Evolutionary conservation across 2,329 filamentous ascomycete species (phyloP), one percentile per base, ranked within the genome.

Genomic region (Sarocladiaceae sp.): DNA sequence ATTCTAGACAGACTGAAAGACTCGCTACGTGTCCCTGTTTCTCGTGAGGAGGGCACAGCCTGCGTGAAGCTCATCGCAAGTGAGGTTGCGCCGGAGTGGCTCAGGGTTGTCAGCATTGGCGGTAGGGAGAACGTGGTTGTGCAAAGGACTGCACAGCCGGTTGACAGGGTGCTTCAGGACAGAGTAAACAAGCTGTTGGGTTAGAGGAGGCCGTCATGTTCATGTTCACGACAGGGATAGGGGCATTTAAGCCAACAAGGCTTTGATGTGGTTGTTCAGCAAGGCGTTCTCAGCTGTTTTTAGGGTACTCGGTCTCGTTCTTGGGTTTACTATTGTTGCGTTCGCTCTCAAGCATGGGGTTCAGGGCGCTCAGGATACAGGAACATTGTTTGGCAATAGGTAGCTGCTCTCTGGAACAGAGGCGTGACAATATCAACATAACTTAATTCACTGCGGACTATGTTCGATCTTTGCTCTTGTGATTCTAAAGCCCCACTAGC

Each of bases 1-100:
- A 65, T 88, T 44, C 64, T 83, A 15, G 73, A 78, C 51, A 83
- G 80, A 58, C 68, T 89, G 40, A 76, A 74, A 54, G 83, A 88
- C 60, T 88, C 84, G 20, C 66, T 85, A 46, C 67, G 74, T 4
- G 67, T 69, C 51, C 74, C 75, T 3, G 64, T 78, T 43, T 73
- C 74, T 24, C 61, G 59, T 37, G 75, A 76, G 33, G 77, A 80
- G 54, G 74, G 67, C 4, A 63, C 65, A 9, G 52, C 57, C 9
- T 77, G 74, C 48, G 64, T 80, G 13, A 60, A 69, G 7, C 55
- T 80, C 41, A 64, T 81, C 45, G 75, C 73, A 4, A 56, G 48
- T 7, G 76, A 81, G 52, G 64, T 80, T 10, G 73, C 75, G 4
- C 76, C 77, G 0, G 68, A 74, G 53, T 81, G 77, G 76, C 49